Conservation (phyloP, 768 basidiomycete genomes). For the Astraeus odoratus region DNA sequence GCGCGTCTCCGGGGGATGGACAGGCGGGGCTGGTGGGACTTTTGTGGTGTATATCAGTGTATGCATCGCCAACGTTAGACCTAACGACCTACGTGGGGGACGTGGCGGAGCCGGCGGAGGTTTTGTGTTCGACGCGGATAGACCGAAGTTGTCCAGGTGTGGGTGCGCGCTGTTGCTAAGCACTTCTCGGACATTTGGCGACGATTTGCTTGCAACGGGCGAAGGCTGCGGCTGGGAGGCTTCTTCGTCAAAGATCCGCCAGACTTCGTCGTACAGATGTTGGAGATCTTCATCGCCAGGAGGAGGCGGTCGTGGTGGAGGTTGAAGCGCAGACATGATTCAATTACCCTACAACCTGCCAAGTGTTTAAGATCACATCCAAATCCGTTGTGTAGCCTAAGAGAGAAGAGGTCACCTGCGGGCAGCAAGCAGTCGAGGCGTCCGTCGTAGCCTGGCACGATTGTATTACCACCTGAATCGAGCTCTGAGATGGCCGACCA, state of each 20-base stretch:
- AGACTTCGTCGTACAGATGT: slow-evolving; percentile 69
- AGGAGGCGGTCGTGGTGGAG: slow-evolving; percentile 29
- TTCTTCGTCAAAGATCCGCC: slow-evolving; percentile 57
- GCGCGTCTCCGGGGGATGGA: slow-evolving; percentile 14
- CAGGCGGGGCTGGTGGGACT: slow-evolving; percentile 8
- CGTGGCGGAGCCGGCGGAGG: slow-evolving; percentile 15
- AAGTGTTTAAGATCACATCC: slow-evolving; percentile 8
- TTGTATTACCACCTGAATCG: not conserved
- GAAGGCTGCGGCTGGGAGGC: slow-evolving; percentile 26
- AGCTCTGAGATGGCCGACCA: not conserved
- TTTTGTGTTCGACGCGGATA: slow-evolving; percentile 8
- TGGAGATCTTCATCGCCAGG: slow-evolving; percentile 69
- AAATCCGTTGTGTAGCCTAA: not conserved
- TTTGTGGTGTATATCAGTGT: not conserved
- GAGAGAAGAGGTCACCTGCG: not conserved
- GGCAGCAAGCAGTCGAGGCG: not conserved
- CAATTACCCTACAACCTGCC: not conserved
- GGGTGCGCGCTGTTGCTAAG: slow-evolving; percentile 13
- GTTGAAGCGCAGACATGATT: slow-evolving; percentile 32
- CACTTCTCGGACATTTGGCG: slow-evolving; percentile 17
- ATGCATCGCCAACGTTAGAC: not conserved
- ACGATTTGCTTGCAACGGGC: slow-evolving; percentile 8
- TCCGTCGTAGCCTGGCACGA: not conserved
- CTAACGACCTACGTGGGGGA: slow-evolving; percentile 14
- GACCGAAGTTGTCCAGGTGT: slow-evolving; percentile 13